phyloP scores from a whole-genome alignment of 1,139 yeast genomes.

The Saccharomyces hybrid region DNA sequence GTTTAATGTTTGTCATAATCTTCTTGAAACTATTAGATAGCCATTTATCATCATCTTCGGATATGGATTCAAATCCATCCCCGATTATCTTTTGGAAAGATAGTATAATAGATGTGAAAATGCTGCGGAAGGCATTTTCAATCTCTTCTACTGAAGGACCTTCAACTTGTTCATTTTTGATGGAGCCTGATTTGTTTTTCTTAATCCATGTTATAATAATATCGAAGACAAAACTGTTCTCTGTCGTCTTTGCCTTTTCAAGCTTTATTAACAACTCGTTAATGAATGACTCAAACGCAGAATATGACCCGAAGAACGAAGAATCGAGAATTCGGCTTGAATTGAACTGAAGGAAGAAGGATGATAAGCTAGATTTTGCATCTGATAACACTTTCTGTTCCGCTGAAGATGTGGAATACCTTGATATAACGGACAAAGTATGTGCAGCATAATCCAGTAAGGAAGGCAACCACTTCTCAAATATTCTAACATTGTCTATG shows the following conservation, averaged over 20 bases:
- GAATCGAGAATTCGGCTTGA: slow-evolving; percentile 16
- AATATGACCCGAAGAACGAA: slow-evolving; percentile 15
- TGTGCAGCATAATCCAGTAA: slow-evolving; percentile 42
- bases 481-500: slow-evolving; percentile 8
- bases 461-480: slow-evolving; percentile 41
- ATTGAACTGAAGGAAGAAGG: not conserved
- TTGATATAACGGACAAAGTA: slow-evolving; percentile 6
- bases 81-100: slow-evolving; percentile 54
- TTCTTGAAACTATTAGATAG: slow-evolving; percentile 43
- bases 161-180: slow-evolving; percentile 1
- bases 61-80: slow-evolving; percentile 33
- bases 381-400: slow-evolving; percentile 1
- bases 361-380: not conserved
- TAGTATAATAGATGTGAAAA: slow-evolving; percentile 57
- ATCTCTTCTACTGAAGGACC: slow-evolving; percentile 34
- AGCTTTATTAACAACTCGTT: slow-evolving; percentile 19
- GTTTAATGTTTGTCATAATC: slow-evolving; percentile 35
- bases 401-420: not conserved
- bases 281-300: slow-evolving; percentile 23
- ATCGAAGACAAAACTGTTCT: slow-evolving; percentile 42
- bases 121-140: slow-evolving; percentile 43
- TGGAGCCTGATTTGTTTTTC: slow-evolving; percentile 3
- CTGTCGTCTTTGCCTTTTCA: slow-evolving; percentile 32
- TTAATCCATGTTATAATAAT: slow-evolving; percentile 38
- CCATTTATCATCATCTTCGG: slow-evolving; percentile 61